These are phyloP conservation scores for Prinsepia uniflora DNA, from an alignment of 306 rosid genomes.

Conservation along the genomic window DNA sequence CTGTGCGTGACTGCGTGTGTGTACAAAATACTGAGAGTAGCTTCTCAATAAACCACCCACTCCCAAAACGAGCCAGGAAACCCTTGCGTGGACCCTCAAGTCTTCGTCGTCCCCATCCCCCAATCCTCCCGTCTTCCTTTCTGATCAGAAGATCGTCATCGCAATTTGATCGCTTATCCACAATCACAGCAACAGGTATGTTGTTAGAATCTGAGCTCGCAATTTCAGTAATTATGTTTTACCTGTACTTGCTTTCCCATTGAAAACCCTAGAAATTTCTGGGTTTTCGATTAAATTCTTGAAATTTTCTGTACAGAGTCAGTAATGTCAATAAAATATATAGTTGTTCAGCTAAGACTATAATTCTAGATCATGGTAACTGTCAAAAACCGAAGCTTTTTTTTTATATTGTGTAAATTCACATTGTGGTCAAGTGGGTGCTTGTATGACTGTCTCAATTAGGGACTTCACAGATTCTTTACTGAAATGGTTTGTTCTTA, in stretches of 20 bases:
- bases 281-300: not conserved
- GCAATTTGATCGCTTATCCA: conserved; percentile 4
- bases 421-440: not conserved
- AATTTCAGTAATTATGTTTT: not conserved
- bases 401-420: not conserved
- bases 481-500: no score
- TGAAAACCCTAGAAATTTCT: not conserved
- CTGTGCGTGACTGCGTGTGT: not conserved
- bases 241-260: not conserved
- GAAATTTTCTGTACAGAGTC: not conserved
- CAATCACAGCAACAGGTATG: not conserved
- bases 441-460: not conserved
- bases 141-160: not conserved
- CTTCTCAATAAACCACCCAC: not conserved
- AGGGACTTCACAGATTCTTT: not conserved
- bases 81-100: conserved; percentile 10
- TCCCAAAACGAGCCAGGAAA: conserved; percentile 10
- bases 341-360: not conserved
- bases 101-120: not conserved
- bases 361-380: conserved; percentile 3
- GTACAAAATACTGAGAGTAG: not conserved
- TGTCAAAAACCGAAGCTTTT: conserved; percentile 9
- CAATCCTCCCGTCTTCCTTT: not conserved
- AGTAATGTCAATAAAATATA: not conserved
- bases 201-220: not conserved